Evolutionary conservation across 2,329 filamentous ascomycete species (phyloP).

Genomic region (Malbranchea cinnamomea): DNA sequence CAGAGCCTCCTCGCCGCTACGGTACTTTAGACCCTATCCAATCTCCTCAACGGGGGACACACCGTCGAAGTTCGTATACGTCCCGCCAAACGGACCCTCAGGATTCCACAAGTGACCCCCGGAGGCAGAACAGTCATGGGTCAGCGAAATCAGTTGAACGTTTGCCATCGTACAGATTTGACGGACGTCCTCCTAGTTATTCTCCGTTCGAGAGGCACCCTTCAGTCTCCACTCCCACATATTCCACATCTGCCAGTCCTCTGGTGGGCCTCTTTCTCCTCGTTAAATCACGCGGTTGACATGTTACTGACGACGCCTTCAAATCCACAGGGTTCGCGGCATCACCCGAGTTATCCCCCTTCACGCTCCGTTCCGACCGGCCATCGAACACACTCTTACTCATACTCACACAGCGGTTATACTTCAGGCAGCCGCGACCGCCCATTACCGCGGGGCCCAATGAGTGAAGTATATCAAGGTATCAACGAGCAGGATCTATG

Average conservation of each 20-base stretch:
- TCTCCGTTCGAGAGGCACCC: too few species aligned
- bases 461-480: constrained; percentile 11
- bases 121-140: too few species aligned
- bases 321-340: constrained; percentile 2
- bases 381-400: constrained; percentile 4
- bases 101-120: constrained; percentile 4
- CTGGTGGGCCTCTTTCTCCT: constrained; percentile 2
- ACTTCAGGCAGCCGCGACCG: constrained; percentile 3
- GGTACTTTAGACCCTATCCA: constrained; percentile 2
- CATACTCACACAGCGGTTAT: background rate
- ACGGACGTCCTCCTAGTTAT: too few species aligned
- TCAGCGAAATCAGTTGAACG: constrained; percentile 4
- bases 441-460: constrained; percentile 10
- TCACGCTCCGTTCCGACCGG: constrained; percentile 2
- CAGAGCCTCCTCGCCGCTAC: constrained; percentile 35
- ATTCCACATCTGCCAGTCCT: constrained; percentile 7
- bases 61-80: too few species aligned
- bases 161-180: constrained; percentile 9
- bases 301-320: background rate
- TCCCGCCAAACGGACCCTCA: too few species aligned
- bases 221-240: constrained; percentile 10
- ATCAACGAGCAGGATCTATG: constrained; percentile 31
- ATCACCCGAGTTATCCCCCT: constrained; percentile 1
- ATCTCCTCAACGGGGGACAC: too few species aligned
- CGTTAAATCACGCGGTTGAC: background rate